Conservation (phyloP, 345 rosid species). For the Anastatica hierochuntica region DNA sequence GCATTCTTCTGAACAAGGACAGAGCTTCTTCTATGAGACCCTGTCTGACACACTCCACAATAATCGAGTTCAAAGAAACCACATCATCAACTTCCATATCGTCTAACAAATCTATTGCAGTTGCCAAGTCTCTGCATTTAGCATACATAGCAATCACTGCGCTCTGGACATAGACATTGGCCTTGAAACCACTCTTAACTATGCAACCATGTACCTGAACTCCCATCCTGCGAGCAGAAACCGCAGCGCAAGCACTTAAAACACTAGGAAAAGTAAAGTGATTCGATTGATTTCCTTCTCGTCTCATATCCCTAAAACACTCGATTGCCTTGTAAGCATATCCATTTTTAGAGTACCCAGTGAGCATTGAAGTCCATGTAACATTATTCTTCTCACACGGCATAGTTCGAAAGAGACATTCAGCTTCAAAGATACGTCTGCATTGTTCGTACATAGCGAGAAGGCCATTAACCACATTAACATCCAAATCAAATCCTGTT, state of each 20-base stretch:
- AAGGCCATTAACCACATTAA: conserved; percentile 61
- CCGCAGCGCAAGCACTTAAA: conserved; percentile 59
- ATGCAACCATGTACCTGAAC: conserved; percentile 64
- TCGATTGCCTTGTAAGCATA: conserved; percentile 45
- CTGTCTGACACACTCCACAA: conserved; percentile 60
- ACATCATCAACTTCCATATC: conserved; percentile 46
- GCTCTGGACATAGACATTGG: conserved; percentile 63
- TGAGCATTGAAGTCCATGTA: conserved; percentile 83
- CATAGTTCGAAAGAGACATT: conserved; percentile 39
- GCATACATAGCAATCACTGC: conserved; percentile 81
- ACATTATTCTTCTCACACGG: conserved; percentile 40
- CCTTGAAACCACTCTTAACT: conserved; percentile 52
- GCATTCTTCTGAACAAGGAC: conserved; percentile 54
- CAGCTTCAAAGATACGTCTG: conserved; percentile 59
- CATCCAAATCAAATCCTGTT: conserved; percentile 41
- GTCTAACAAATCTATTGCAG: conserved; percentile 43
- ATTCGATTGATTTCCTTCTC: conserved; percentile 46
- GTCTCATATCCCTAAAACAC: conserved; percentile 51
- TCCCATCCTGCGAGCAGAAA: conserved; percentile 43
- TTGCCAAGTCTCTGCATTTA: conserved; percentile 53
- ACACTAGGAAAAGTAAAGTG: conserved; percentile 77
- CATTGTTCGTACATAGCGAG: conserved; percentile 78
- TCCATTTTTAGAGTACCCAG: conserved; percentile 61
- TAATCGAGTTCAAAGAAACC: conserved; percentile 79
- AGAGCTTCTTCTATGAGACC: conserved; percentile 60